Conservation (phyloP, 805 yeast species). For the Ogataea nonfermentans region DNA sequence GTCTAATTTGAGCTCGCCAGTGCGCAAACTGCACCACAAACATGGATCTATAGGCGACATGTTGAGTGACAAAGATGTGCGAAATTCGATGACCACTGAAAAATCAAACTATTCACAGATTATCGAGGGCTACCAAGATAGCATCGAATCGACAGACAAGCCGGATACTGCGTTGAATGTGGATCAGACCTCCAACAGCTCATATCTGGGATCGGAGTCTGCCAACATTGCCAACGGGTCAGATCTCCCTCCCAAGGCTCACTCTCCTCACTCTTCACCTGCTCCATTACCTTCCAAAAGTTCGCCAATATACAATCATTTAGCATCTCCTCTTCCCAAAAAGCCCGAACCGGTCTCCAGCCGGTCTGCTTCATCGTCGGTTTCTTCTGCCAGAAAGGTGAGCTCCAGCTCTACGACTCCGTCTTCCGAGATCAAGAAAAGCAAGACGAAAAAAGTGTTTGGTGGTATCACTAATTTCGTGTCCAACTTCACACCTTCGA, state of each 20-base stretch:
- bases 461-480: conserved; percentile 54
- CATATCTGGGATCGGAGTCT: background rate
- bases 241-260: conserved; percentile 1
- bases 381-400: conserved; percentile 16
- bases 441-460: conserved; percentile 46
- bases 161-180: background rate
- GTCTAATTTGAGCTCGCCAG: conserved; percentile 14
- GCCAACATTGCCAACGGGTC: conserved; percentile 1
- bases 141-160: background rate
- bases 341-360: conserved; percentile 2
- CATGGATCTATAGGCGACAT: conserved; percentile 11
- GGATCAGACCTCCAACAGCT: background rate
- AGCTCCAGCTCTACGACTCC: conserved; percentile 17
- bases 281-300: background rate
- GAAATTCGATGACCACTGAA: conserved; percentile 8
- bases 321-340: background rate
- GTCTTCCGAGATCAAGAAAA: conserved; percentile 27
- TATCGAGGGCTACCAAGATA: conserved; percentile 13
- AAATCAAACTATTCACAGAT: conserved; percentile 11
- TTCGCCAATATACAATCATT: no score
- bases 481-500: conserved; percentile 18
- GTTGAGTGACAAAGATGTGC: conserved; percentile 2
- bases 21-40: conserved; percentile 15
- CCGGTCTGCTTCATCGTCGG: conserved; percentile 17
- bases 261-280: background rate